These are phyloP conservation scores for Aphanomyces astaci DNA, from an alignment of 352 stramenopile species.

Conservation along the genomic window DNA sequence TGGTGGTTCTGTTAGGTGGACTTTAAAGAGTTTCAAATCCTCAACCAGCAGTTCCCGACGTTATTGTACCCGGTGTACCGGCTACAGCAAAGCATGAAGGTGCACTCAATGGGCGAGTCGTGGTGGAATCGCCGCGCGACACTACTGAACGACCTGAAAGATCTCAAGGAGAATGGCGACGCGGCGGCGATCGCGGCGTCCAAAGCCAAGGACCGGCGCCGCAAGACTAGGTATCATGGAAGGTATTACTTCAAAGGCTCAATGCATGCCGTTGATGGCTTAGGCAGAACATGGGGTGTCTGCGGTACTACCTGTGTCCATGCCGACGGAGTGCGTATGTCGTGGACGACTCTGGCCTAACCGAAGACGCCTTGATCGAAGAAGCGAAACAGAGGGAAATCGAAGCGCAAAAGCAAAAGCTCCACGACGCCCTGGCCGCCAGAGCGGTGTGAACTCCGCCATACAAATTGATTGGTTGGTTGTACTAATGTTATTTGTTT, in stretches of 20 bases:
- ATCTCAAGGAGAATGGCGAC: slow-evolving; percentile 30
- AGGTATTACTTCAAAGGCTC: slow-evolving; percentile 26
- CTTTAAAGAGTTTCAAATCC: slow-evolving; percentile 57
- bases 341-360: slow-evolving; percentile 31
- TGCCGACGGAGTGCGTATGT: slow-evolving; percentile 51
- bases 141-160: slow-evolving; percentile 39
- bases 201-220: slow-evolving; percentile 28
- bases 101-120: slow-evolving; percentile 49
- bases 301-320: slow-evolving; percentile 54
- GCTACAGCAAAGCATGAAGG: slow-evolving; percentile 67
- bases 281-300: slow-evolving; percentile 61
- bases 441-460: not conserved
- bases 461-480: no score
- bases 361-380: slow-evolving; percentile 27
- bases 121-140: slow-evolving; percentile 62
- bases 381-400: slow-evolving; percentile 35
- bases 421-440: slow-evolving; percentile 24
- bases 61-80: slow-evolving; percentile 60
- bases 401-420: slow-evolving; percentile 28
- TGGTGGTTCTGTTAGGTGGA: no score
- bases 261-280: no score
- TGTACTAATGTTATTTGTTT: no score
- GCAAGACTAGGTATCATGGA: not conserved
- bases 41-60: slow-evolving; percentile 54
- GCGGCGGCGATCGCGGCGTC: slow-evolving; percentile 23